Evolutionary conservation across 169 alveolate species (phyloP), one percentile per base, ranked within the genome.

Genomic region (Cryptosporidium sp.): DNA sequence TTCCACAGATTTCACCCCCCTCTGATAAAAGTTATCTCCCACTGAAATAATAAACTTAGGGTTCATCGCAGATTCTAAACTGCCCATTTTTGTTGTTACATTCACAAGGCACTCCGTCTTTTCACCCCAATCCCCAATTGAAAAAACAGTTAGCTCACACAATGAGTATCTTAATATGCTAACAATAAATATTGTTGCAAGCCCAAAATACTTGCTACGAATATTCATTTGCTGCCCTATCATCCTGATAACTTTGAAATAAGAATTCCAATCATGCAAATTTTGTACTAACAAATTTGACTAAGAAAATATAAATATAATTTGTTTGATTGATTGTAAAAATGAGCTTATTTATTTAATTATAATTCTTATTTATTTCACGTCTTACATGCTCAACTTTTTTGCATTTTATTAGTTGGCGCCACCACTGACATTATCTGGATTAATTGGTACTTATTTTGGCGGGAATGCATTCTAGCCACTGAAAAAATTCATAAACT

Each of bases 51-150:
- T 62, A 33, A 80, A 80, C 70, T 62, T 35, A 5, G 89, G 89
- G 9, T 80, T 80, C 68, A 80, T 42, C 4, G 6, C 29, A 8
- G 51, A 39, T 21, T 56, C 31, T 12, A 80, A 39, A 29, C 45
- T n/a, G 9, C 42, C 39, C 89, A 80, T 80, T 31, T 16, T 42
- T 9, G 29, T 14, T 14, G 75, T 80, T 31, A 80, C 44, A 10
- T 58, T 51, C 29, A 26, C 7, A 23, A 62, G 67, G 68, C 89
- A 80, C 1, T 42, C 68, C 3, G 75, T 80, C 33, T 26, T 65
- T 62, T 80, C 68, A 18, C 89, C 89, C 89, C 89, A 80, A 29
- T 80, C 89, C 18, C 80, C 89, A 45, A 80, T 80, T 44, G 65
- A 62, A 62, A 80, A 80, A n/a, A 65, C 68, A 21, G 75, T 80